Evolutionary conservation across 768 basidiomycete genomes (phyloP), one percentile per base, ranked within the genome.

Genomic region (Arthromyces matolae): DNA sequence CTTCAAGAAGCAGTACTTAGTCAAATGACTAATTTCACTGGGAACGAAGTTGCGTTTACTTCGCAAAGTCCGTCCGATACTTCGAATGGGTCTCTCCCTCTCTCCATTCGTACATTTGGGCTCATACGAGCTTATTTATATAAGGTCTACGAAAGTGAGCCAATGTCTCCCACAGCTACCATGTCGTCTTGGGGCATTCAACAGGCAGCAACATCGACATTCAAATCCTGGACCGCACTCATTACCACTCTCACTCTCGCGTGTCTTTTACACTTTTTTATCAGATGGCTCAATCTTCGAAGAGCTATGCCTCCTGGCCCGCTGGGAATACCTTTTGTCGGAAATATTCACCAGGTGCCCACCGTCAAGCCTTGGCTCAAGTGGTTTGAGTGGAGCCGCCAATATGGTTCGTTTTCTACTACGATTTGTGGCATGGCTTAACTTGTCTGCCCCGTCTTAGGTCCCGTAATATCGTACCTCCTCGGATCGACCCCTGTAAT

Each of bases 331-430:
- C 75, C 74, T 2, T 66, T 63, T 38, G 64, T 77, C 20, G 77
- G 78, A 0, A 79, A 77, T 54, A 58, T 62, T 29, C 65, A 73
- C 45, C 72, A 78, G 45, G 58, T 77, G 16, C 77, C 77, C 5
- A 46, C 56, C 3, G 51, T 66, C 19, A 73, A 76, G 53, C 75
- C 76, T 1, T 79, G 78, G 78, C 57, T 63, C 23, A 73, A 69
- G 56, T 78, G 76, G 49, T 65, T 68, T 22, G 69, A 73, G 38
- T 77, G 76, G 71, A 75, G 70, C 47, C 62, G 55, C 16, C 58
- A 66, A 49, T 76, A 77, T 52, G 77, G 77, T 76, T 45, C 23
- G 33, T n/a, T 19, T 8, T 28, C 34, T 3, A 18, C 35, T 10
- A 25, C 12, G 31, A 32, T 4, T 39, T 31, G 31, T 28, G 47